Evolutionary conservation across 108 stramenopile genomes (phyloP).

Genomic region (Nitzschia sp.): DNA sequence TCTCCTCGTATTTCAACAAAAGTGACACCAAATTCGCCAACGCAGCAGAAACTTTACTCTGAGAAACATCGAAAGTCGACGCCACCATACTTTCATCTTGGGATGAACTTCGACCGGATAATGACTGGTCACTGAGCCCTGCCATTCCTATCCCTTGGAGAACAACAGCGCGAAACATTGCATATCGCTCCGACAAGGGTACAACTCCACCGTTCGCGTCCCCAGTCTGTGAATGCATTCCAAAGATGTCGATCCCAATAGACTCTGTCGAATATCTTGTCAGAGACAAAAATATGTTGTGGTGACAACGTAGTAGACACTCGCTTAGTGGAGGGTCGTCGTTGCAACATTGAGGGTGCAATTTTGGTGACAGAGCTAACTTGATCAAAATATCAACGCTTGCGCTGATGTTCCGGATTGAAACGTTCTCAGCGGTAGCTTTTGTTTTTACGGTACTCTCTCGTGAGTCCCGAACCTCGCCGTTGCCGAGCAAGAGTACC

Average conservation of each 20-base stretch:
- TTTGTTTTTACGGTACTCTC: conserved; percentile 26
- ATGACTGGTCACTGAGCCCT: background rate
- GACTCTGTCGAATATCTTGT: conserved; percentile 48
- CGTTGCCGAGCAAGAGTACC: conserved; percentile 58
- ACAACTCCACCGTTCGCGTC: background rate
- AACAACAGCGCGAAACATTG: conserved; percentile 30
- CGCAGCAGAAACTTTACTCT: background rate
- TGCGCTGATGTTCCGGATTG: conserved; percentile 32
- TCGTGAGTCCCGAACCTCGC: conserved; percentile 45
- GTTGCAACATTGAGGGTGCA: conserved; percentile 20
- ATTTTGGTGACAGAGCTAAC: conserved; percentile 30
- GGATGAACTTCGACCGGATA: background rate
- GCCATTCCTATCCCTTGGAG: conserved; percentile 35
- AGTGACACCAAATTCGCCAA: conserved; percentile 13
- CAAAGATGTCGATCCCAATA: conserved; percentile 59
- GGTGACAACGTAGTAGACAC: conserved; percentile 27
- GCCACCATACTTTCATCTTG: background rate
- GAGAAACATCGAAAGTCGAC: background rate
- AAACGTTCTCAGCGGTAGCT: conserved; percentile 25
- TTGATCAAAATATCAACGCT: conserved; percentile 54
- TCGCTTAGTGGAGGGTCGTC: conserved; percentile 2
- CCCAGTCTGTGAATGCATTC: conserved; percentile 31
- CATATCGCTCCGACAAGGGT: conserved; percentile 31
- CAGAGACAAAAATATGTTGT: conserved; percentile 47
- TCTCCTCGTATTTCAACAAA: conserved; percentile 61